A percentile compares a stretch with the other conserved stretches of the same genome.
phyloP scores from a whole-genome alignment of 2,329 filamentous ascomycete genomes.

The Ceratocystis ficicola region DNA sequence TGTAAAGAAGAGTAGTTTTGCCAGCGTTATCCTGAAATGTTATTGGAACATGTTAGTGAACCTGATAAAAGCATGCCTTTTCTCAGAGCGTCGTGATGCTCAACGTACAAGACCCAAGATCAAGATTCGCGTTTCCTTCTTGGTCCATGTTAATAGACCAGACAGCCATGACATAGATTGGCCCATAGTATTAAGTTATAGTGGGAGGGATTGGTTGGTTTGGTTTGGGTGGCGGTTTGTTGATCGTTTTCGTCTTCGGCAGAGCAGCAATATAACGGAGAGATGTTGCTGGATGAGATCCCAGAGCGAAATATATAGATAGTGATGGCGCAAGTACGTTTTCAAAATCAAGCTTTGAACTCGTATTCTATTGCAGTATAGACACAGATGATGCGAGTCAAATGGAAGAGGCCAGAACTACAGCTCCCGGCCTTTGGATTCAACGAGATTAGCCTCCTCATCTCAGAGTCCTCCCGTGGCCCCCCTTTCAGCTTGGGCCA shows the following conservation, averaged over 20 bases:
- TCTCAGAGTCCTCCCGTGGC: constrained; percentile 12
- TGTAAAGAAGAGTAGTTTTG: constrained; percentile 93
- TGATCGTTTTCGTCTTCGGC: background rate
- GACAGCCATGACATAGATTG: constrained; percentile 58
- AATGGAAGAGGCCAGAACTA: constrained; percentile 3
- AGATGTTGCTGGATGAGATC: background rate
- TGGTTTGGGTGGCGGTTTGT: background rate
- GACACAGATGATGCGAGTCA: background rate
- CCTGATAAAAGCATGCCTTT: background rate
- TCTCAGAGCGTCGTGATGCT: background rate
- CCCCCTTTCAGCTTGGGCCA: constrained; percentile 13
- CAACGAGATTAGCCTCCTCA: constrained; percentile 16
- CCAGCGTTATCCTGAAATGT: constrained; percentile 79
- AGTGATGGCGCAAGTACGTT: background rate
- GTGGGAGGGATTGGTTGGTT: background rate
- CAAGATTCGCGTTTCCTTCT: constrained; percentile 96
- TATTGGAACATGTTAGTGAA: constrained; percentile 3
- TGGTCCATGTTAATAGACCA: constrained; percentile 59
- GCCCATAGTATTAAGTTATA: constrained; percentile 38
- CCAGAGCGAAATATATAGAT: background rate
- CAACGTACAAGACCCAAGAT: constrained; percentile 75
- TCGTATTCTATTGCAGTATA: background rate
- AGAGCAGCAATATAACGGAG: background rate
- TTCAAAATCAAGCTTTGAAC: background rate
- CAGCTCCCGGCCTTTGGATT: background rate